phyloP scores from a whole-genome alignment of 2,329 filamentous ascomycete species.

The Penicillium crustosum region DNA sequence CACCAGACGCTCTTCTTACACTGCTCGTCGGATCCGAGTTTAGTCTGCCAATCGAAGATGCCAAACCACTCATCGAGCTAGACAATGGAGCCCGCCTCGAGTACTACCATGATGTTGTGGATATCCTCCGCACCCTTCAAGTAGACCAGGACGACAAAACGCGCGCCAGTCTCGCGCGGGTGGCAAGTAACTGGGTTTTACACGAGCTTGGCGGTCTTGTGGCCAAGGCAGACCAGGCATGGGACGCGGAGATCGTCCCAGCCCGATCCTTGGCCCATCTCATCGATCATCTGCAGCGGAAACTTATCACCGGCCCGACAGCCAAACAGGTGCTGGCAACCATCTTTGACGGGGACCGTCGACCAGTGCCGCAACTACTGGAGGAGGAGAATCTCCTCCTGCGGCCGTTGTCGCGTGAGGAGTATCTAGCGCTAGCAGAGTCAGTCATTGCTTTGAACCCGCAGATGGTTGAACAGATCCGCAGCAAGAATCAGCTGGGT shows the following conservation, averaged over 20 bases:
- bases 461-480: constrained; percentile 60
- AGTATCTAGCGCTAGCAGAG: constrained; percentile 58
- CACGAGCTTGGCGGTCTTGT: constrained; percentile 70
- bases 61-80: constrained; percentile 72
- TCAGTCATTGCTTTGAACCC: constrained; percentile 55
- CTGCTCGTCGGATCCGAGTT: constrained; percentile 61
- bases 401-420: constrained; percentile 54
- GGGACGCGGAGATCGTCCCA: constrained; percentile 42
- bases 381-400: constrained; percentile 57
- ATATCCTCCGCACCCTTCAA: constrained; percentile 34
- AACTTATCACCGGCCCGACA: constrained; percentile 54
- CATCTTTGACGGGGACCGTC: constrained; percentile 54
- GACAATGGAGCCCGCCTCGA: constrained; percentile 78
- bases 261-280: constrained; percentile 47
- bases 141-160: constrained; percentile 27
- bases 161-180: constrained; percentile 44
- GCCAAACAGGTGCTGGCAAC: constrained; percentile 60
- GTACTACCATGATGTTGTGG: constrained; percentile 63
- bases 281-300: constrained; percentile 45
- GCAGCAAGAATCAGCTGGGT: constrained; percentile 59
- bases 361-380: constrained; percentile 54
- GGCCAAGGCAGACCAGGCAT: constrained; percentile 52
- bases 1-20: constrained; percentile 70
- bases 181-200: constrained; percentile 67
- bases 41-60: constrained; percentile 76